phyloP scores from a whole-genome alignment of 345 rosid genomes.

The Excoecaria cochinchinensis region DNA sequence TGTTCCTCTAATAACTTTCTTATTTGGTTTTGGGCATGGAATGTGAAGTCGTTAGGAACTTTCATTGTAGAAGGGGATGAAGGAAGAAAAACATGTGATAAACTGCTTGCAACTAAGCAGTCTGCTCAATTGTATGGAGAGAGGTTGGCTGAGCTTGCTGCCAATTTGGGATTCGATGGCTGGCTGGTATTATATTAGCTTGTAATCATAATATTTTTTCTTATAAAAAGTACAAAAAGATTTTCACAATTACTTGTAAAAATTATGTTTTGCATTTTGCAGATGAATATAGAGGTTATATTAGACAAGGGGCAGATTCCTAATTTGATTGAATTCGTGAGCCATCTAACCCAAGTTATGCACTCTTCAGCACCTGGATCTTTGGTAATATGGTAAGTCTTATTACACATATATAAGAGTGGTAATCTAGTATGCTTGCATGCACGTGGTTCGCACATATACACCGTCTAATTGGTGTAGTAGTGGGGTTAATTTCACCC shows the following conservation, averaged over 20 bases:
- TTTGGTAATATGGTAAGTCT: conserved; percentile 71
- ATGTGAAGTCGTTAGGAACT: conserved; percentile 70
- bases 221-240: too few relatives aligned
- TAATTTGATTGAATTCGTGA: conserved; percentile 59
- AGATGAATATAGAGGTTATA: conserved; percentile 72
- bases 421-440: too few relatives aligned
- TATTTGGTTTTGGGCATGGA: conserved; percentile 24
- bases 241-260: neutral
- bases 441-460: too few relatives aligned
- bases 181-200: conserved; percentile 62
- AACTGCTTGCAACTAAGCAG: conserved; percentile 63
- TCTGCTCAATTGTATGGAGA: conserved; percentile 70
- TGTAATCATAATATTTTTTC: neutral
- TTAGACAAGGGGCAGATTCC: conserved; percentile 51
- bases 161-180: conserved; percentile 73
- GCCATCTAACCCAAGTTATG: conserved; percentile 67
- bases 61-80: conserved; percentile 84
- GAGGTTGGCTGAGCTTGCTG: conserved; percentile 66
- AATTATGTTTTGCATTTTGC: conserved; percentile 20
- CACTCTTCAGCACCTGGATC: conserved; percentile 68
- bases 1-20: neutral
- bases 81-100: conserved; percentile 55
- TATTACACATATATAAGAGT: neutral
- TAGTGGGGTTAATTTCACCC: too few relatives aligned
- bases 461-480: too few relatives aligned